A percentile compares a stretch with the other conserved stretches of the same genome.
Evolutionary conservation across 2,329 filamentous ascomycete species (phyloP).

Genomic region (Pestalotiopsis sp.): DNA sequence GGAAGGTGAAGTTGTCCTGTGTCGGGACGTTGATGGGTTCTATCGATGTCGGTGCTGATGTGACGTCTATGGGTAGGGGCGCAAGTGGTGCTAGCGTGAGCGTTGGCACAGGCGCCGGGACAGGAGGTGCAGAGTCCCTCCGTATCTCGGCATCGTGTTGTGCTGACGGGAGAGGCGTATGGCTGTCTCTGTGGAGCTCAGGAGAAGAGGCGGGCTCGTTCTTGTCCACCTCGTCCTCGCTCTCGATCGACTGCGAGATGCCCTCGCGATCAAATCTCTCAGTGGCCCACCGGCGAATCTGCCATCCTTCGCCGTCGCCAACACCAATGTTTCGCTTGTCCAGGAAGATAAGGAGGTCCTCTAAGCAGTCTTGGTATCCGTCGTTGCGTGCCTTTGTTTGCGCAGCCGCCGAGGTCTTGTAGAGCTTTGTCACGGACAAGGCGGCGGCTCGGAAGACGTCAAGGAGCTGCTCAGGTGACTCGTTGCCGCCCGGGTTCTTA

Average conservation of each 20-base stretch:
- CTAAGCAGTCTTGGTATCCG: constrained; percentile 92
- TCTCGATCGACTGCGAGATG: constrained; percentile 57
- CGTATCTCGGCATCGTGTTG: constrained; percentile 32
- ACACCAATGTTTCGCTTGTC: constrained; percentile 81
- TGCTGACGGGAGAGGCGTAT: constrained; percentile 35
- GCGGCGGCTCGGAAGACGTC: constrained; percentile 91
- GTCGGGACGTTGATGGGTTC: constrained; percentile 51
- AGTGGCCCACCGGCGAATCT: constrained; percentile 64
- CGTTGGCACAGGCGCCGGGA: constrained; percentile 18
- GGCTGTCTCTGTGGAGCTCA: constrained; percentile 52
- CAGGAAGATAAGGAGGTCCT: constrained; percentile 83
- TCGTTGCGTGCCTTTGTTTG: constrained; percentile 75
- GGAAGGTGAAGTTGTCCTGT: constrained; percentile 69
- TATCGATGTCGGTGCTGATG: constrained; percentile 19
- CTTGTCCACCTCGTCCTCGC: constrained; percentile 71
- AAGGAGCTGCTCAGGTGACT: constrained; percentile 68
- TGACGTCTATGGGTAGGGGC: constrained; percentile 16
- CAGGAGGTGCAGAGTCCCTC: constrained; percentile 37
- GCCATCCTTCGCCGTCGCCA: constrained; percentile 74
- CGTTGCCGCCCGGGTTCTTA: constrained; percentile 36
- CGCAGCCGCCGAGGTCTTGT: constrained; percentile 84
- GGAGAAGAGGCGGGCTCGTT: constrained; percentile 62
- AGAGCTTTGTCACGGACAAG: constrained; percentile 91
- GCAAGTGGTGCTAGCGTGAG: neutral
- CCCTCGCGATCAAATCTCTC: constrained; percentile 68